Base-by-base conservation (phyloP, 2,329 filamentous ascomycete species). In the Beauveria scarabaeidicola region DNA sequence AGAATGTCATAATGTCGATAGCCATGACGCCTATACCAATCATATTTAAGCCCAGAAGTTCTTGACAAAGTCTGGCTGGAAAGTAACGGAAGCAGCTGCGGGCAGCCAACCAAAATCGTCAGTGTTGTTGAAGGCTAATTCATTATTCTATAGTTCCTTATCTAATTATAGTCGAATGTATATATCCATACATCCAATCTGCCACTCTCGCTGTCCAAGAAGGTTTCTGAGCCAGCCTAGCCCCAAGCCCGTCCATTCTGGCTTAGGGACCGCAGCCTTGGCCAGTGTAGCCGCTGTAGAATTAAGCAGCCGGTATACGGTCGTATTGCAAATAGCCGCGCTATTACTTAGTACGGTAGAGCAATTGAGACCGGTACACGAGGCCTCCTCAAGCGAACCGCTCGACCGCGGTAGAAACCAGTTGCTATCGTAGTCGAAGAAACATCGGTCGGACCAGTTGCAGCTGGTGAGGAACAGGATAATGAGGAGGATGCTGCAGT, bases 401-500 rank as follows among this genome's bases (percentile, higher is more conserved):
- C 61, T 74, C 65, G 72, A 77, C 15, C 90, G 83, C n/a, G 92
- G 87, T 66, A 92, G 86, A 74, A 97, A 97, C 93, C 92, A 97
- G 76, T 95, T 91, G 68, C 86, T 89, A 70, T 79, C 82, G 68
- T 97, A 89, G 77, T 97, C 93, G 79, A 97, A 94, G 77, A 97
- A 94, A 72, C 90, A 94, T 58, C 86, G 85, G 71, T 92, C 89
- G 65, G 88, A 89, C 90, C 90, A 94, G 81, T 92, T 88, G 74
- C 90, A 94, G 27, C 88, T 91, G 27, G 91, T 95, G 65, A 92
- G 83, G 78, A 97, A 96, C 66, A 99, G 90, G 67, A 97, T 91
- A 65, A 96, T 83, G 52, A 99, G 90, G 58, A 99, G 88, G 63
- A 97, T 86, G 62, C 91, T 96, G 83, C 94, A 99, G 81, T 99